Conservation (phyloP, 2,329 filamentous ascomycete species). For the Lachnellula cervina region DNA sequence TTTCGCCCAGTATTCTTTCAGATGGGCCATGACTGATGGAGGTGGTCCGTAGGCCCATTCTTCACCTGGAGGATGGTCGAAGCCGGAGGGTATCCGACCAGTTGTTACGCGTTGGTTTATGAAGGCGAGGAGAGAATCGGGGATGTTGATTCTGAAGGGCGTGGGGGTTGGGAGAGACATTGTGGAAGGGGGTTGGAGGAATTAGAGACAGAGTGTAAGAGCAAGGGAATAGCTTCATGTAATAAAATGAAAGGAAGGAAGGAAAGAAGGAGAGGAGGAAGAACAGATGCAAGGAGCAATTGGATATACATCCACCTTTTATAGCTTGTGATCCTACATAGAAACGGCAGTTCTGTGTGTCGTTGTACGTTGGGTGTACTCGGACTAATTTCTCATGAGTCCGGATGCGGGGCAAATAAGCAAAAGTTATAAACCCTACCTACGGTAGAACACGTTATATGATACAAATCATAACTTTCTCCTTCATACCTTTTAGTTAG, state of each 20-base stretch:
- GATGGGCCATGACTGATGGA: conserved; percentile 7
- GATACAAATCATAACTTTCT: no score
- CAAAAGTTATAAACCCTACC: no score
- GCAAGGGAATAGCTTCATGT: background rate
- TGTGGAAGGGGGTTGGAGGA: background rate
- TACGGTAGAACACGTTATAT: no score
- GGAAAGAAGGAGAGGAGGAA: background rate
- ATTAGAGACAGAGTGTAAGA: background rate
- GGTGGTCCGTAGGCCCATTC: conserved; percentile 21
- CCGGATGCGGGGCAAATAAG: no score
- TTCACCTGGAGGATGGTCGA: conserved; percentile 12
- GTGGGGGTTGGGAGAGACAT: conserved; percentile 14
- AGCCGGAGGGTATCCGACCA: conserved; percentile 19
- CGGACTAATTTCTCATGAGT: no score
- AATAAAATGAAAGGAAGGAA: background rate
- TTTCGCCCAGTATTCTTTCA: conserved; percentile 27
- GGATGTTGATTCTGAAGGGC: conserved; percentile 25
- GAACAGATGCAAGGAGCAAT: no score
- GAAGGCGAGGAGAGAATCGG: conserved; percentile 22
- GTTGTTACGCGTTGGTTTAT: conserved; percentile 24
- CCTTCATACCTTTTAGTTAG: no score
- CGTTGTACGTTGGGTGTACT: no score
- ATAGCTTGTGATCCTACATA: no score
- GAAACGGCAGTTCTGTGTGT: no score
- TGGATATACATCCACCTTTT: no score